Evolutionary conservation across 2,329 filamentous ascomycete genomes (phyloP).

Genomic region (Ophiostoma triangulosporum): DNA sequence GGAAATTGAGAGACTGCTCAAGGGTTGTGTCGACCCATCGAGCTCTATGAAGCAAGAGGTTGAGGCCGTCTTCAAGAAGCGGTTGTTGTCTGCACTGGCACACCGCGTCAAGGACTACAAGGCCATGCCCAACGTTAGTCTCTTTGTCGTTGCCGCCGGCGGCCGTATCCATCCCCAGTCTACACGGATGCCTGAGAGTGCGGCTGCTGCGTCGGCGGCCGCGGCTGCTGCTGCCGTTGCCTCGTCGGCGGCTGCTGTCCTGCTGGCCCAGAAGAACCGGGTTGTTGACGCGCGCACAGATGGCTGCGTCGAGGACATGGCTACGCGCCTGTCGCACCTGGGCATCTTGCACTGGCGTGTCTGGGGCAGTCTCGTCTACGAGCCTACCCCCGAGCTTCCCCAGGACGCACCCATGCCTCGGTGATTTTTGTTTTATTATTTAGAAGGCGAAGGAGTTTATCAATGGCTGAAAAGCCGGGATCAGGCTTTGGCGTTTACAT

Average conservation of each 20-base stretch:
- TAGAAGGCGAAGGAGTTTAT: neutral
- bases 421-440: too few relatives aligned
- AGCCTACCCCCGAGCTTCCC: conserved; percentile 1
- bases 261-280: neutral
- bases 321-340: conserved; percentile 68
- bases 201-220: conserved; percentile 17
- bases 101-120: conserved; percentile 39
- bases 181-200: conserved; percentile 20
- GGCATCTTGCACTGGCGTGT: conserved; percentile 81
- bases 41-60: conserved; percentile 23
- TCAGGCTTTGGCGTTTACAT: neutral
- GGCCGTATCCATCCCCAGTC: conserved; percentile 25
- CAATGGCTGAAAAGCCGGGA: neutral
- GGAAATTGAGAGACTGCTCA: conserved; percentile 11
- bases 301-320: conserved; percentile 49
- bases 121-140: conserved; percentile 35
- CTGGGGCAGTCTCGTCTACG: conserved; percentile 66
- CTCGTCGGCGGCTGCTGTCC: neutral
- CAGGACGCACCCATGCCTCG: conserved; percentile 3
- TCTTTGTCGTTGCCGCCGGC: conserved; percentile 43
- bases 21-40: neutral
- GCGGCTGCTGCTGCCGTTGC: conserved; percentile 18
- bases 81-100: conserved; percentile 34
- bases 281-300: conserved; percentile 29
- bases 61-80: conserved; percentile 35